A percentile compares a stretch with the other conserved stretches of the same genome.
Conservation (phyloP, 495 filamentous ascomycete genomes). For the Friedmanniomyces endolithicus region DNA sequence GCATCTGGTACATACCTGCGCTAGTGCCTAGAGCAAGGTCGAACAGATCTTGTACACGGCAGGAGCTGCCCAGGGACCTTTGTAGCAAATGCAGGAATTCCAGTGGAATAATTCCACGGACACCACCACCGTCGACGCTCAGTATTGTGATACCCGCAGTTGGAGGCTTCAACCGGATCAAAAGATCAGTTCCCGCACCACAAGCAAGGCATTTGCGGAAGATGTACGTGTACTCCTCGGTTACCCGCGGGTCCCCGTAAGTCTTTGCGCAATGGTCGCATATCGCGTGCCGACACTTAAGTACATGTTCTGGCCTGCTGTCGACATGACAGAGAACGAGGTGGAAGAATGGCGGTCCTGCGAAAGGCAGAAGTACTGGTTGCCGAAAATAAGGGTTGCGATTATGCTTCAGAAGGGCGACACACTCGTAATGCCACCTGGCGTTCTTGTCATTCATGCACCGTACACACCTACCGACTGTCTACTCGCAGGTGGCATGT, state of each 20-base stretch:
- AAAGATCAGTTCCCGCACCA: neutral
- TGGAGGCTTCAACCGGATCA: constrained; percentile 25
- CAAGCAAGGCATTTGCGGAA: neutral
- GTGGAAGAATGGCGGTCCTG: too few relatives aligned
- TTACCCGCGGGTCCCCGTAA: constrained; percentile 15
- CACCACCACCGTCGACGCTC: constrained; percentile 30
- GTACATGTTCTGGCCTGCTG: constrained; percentile 25
- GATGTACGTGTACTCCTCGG: constrained; percentile 21
- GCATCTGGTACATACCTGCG: constrained; percentile 28
- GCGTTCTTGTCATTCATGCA: too few relatives aligned
- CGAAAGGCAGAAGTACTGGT: too few relatives aligned
- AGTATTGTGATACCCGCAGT: constrained; percentile 29
- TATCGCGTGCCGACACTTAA: constrained; percentile 26
- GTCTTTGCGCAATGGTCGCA: constrained; percentile 27
- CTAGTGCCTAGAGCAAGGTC: constrained; percentile 30
- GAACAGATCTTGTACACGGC: constrained; percentile 24
- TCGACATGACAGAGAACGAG: too few relatives aligned
- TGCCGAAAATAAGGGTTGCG: too few relatives aligned
- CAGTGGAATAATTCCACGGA: constrained; percentile 28
- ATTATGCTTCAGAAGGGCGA: too few relatives aligned
- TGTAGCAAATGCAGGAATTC: constrained; percentile 29
- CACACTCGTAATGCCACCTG: too few relatives aligned
- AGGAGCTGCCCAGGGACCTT: constrained; percentile 20
- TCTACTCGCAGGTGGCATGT: too few relatives aligned
- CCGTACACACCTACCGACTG: too few relatives aligned